Percentiles rank a stretch among this genome's conserved stretches.
These are phyloP conservation scores for Graphium sp. DNA, from an alignment of 2,329 filamentous ascomycete species.

Conservation along the genomic window DNA sequence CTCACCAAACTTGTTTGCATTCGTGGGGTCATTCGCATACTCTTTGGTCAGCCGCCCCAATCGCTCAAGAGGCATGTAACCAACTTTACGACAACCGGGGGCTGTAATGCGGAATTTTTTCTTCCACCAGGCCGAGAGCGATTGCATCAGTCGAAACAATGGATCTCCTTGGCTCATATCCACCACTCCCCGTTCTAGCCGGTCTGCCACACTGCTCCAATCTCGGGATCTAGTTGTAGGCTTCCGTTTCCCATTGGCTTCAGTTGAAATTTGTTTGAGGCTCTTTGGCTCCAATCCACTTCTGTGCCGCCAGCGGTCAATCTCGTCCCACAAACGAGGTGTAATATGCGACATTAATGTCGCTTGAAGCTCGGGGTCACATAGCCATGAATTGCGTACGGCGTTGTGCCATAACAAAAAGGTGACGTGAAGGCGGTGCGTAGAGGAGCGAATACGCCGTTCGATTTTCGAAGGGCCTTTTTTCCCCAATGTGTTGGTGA, in stretches of 20 bases:
- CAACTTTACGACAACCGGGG: constrained; percentile 73
- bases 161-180: constrained; percentile 77
- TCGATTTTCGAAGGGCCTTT: constrained; percentile 80
- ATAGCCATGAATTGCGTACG: constrained; percentile 68
- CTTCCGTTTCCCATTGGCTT: no score
- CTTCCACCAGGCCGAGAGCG: constrained; percentile 75
- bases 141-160: constrained; percentile 56
- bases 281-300: constrained; percentile 49
- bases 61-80: constrained; percentile 65
- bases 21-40: constrained; percentile 44
- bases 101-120: constrained; percentile 62
- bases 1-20: constrained; percentile 59
- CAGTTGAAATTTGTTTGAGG: constrained; percentile 18
- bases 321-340: constrained; percentile 49
- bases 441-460: constrained; percentile 56
- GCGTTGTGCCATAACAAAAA: constrained; percentile 81
- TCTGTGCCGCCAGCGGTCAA: constrained; percentile 56
- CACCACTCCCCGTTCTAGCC: constrained; percentile 50
- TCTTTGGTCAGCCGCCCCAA: constrained; percentile 59
- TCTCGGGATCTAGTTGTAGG: constrained; percentile 30
- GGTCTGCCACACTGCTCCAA: constrained; percentile 55
- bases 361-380: constrained; percentile 58
- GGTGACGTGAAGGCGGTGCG: constrained; percentile 82
- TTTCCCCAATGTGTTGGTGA: constrained; percentile 49
- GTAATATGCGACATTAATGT: constrained; percentile 61